Conservation (phyloP, 2,329 filamentous ascomycete species). For the Fusarium bulbicola region DNA sequence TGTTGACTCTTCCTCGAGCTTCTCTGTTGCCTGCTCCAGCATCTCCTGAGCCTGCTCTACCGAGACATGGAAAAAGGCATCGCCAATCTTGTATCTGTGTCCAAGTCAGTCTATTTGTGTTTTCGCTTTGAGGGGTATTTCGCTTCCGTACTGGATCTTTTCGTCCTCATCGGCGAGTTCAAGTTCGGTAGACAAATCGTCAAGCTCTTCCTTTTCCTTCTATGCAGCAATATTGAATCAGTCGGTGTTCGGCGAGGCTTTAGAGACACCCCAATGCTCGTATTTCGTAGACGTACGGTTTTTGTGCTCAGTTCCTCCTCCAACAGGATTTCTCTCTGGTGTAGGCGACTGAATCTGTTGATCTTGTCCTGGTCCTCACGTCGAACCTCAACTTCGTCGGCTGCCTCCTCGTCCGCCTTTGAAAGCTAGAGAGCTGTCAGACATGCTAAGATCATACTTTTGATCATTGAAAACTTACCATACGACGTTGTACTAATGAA, state of each 20-base stretch:
- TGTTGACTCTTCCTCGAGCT: conserved; percentile 79
- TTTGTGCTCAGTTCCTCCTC: conserved; percentile 85
- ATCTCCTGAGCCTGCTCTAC: conserved; percentile 88
- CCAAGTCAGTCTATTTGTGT: conserved; percentile 7
- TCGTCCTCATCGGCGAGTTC: conserved; percentile 97
- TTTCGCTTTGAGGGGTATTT: neutral
- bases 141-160: conserved; percentile 78
- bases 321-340: conserved; percentile 82
- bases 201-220: conserved; percentile 99
- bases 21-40: conserved; percentile 74
- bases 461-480: conserved; percentile 54
- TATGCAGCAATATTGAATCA: conserved; percentile 51
- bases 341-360: conserved; percentile 94
- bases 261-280: too few relatives aligned
- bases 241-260: conserved; percentile 7
- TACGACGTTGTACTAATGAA: conserved; percentile 66
- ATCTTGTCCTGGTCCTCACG: conserved; percentile 99
- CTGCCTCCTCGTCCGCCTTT: conserved; percentile 87
- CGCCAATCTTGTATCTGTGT: conserved; percentile 91
- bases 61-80: conserved; percentile 90
- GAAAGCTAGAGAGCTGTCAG: conserved; percentile 71
- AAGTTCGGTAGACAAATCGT: conserved; percentile 89
- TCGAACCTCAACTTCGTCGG: conserved; percentile 90
- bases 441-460: neutral
- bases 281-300: conserved; percentile 66